Evolutionary conservation across 257 asterid species (phyloP).

Genomic region (Solanum piurae): DNA sequence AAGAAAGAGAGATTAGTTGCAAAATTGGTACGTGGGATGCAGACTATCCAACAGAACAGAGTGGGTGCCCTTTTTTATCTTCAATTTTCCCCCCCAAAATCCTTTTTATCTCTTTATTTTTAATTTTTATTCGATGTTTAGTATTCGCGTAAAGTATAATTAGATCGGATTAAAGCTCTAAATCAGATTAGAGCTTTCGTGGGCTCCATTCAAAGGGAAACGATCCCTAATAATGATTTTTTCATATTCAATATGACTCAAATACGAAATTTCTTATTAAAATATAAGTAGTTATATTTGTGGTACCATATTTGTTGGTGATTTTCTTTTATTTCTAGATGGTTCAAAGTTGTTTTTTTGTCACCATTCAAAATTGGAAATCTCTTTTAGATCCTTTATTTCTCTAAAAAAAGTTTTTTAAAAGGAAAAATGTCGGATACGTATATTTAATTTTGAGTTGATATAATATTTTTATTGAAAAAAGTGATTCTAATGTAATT

Average conservation of each 20-base stretch:
- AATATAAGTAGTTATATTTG: too few species aligned
- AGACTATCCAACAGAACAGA: constrained; percentile 1
- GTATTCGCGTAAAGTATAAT: accelerated
- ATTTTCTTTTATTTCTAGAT: not conserved
- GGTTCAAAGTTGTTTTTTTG: not conserved
- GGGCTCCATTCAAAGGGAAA: too few species aligned
- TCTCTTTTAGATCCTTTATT: not conserved
- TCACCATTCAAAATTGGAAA: not conserved
- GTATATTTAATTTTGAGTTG: not conserved
- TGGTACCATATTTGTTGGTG: too few species aligned
- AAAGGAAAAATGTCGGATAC: too few species aligned
- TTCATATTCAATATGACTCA: accelerated
- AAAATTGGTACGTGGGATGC: constrained; percentile 1
- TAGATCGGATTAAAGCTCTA: accelerated
- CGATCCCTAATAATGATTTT: too few species aligned
- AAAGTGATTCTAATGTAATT: not conserved
- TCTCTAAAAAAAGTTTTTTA: not conserved
- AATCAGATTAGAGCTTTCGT: too few species aligned
- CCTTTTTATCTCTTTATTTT: not conserved
- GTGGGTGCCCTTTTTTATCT: not conserved
- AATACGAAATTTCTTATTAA: too few species aligned
- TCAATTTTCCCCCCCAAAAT: not conserved
- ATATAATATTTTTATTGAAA: too few species aligned
- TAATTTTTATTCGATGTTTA: too few species aligned
- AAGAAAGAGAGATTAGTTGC: not conserved